These are phyloP conservation scores for Rhizopogon vinicolor DNA, from an alignment of 768 basidiomycete genomes.

Conservation along the genomic window DNA sequence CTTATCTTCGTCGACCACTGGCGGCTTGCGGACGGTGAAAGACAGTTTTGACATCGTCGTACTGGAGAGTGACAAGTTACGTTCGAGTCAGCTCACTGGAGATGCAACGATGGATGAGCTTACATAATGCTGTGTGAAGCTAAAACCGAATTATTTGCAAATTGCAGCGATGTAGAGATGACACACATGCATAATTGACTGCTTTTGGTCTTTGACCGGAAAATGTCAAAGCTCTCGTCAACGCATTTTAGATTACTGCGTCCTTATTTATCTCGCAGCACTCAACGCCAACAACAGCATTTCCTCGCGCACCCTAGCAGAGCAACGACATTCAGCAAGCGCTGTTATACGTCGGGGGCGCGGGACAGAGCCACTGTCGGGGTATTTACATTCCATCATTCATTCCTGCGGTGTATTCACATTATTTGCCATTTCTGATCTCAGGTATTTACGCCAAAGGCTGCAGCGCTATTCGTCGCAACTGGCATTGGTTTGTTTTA, in stretches of 20 bases:
- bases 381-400: slow-evolving; percentile 14
- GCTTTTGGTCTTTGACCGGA: neutral
- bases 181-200: neutral
- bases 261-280: neutral
- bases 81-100: neutral
- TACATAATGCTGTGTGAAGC: no score
- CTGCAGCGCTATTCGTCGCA: slow-evolving; percentile 79
- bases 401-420: neutral
- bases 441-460: slow-evolving; percentile 89
- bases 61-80: neutral
- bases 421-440: neutral
- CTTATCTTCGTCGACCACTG: slow-evolving; percentile 58
- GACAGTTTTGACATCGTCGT: slow-evolving; percentile 50
- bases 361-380: slow-evolving; percentile 32
- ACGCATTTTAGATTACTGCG: neutral
- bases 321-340: neutral
- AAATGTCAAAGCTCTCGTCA: neutral
- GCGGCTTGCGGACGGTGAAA: slow-evolving; percentile 81
- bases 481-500: slow-evolving; percentile 79
- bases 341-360: slow-evolving; percentile 13
- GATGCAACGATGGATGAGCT: no score
- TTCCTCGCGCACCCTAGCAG: neutral
- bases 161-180: neutral
- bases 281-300: neutral
- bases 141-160: neutral